Percentiles rank a stretch among this genome's conserved stretches.
Conservation (phyloP, 2,329 filamentous ascomycete genomes). For the Aspergillus tanneri region DNA sequence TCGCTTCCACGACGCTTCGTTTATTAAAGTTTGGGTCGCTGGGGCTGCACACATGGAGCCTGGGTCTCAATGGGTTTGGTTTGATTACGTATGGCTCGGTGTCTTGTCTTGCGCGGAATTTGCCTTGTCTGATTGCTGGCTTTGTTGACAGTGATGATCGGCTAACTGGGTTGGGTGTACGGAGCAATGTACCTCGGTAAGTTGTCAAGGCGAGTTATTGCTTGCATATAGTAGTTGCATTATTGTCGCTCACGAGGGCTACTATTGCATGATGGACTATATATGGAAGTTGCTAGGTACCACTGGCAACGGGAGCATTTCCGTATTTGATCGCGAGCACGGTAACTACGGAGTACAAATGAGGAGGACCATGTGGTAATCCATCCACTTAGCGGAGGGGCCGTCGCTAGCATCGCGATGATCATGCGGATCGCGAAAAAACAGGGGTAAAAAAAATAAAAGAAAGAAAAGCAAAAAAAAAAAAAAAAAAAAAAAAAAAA, state of each 20-base stretch:
- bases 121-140: background rate
- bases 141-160: background rate
- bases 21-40: slow-evolving; percentile 5
- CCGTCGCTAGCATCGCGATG: slow-evolving; percentile 3
- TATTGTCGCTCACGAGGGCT: background rate
- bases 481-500: background rate
- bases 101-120: background rate
- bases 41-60: slow-evolving; percentile 1
- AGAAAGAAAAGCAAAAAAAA: background rate
- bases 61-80: background rate
- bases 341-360: slow-evolving; percentile 4
- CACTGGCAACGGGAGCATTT: slow-evolving; percentile 11
- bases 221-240: too few species aligned
- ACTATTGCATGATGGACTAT: background rate
- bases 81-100: too few species aligned
- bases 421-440: background rate
- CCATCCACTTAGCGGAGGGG: slow-evolving; percentile 8
- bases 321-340: slow-evolving; percentile 6
- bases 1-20: slow-evolving; percentile 23
- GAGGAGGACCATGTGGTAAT: slow-evolving; percentile 8
- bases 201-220: too few species aligned
- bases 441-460: background rate
- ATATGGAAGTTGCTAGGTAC: background rate
- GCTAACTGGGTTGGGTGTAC: background rate
- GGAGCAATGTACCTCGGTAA: background rate